Base-by-base conservation (phyloP, 768 basidiomycete species). In the Lanmaoa pseudosensibilis region DNA sequence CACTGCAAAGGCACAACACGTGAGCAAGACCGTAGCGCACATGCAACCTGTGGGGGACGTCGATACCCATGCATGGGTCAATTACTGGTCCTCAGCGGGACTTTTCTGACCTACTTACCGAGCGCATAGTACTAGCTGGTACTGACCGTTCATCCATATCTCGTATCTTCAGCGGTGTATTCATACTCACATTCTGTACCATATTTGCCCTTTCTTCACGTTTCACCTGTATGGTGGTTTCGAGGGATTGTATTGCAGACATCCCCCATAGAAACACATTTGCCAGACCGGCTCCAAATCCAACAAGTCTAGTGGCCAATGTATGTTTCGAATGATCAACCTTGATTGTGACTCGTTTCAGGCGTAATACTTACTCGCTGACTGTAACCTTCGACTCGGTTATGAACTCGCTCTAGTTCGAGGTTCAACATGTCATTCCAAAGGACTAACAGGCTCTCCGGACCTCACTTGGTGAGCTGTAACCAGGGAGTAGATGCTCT, bases 61-160 rank as follows among this genome's bases (percentile, higher is more conserved):
- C 25, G 67, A 69, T 6, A 58, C 59, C 23, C 37, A 41, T 38
- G 44, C 48, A 21, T 69, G 62, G 67, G 55, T 66, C 16, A 27
- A 52, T 5, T 66, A 68, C 33, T 68, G 67, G 67, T 41, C 50
- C 33, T 59, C 57, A 2, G 60, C 21, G 25, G 52, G 52, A n/a
- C 25, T 64, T 41, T 43, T 65, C 37, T 62, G 46, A 62, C 8
- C 16, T 23, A 4, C 8, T 2, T 21, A 30, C 16, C 9, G 19
- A 34, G 16, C 10, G 4, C n/a, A 32, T 19, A 11, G 19, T 46
- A 46, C 32, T 44, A 23, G 32, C 32, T 18, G 1, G 3, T 18
- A 5, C 6, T 19, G 8, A 9, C 4, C 19, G n/a, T 46, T 19
- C n/a, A n/a, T 12, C 12, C 10, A 1, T 18, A 44, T 15, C 16